Evolutionary conservation across 257 asterid species (phyloP).

Genomic region (Jaltomata sinuosa): DNA sequence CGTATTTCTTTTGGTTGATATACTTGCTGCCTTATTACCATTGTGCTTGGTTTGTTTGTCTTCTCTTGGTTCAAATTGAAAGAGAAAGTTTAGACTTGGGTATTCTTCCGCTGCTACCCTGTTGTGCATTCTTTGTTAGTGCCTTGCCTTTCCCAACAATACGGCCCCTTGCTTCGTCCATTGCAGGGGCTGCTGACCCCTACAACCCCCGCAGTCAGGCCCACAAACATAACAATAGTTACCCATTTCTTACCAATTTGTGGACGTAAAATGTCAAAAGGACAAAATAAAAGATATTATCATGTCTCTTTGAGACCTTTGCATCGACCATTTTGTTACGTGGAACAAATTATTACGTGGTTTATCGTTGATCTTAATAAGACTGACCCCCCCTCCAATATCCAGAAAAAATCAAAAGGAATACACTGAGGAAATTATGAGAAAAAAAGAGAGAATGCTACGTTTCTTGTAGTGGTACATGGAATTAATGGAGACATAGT

Average conservation of each 20-base stretch:
- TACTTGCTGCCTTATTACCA: no score
- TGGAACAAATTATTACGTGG: background rate
- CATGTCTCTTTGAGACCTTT: background rate
- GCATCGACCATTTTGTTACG: background rate
- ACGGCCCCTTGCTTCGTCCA: no score
- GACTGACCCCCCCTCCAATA: background rate
- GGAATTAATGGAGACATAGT: background rate
- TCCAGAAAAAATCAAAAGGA: background rate
- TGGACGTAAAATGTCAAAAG: background rate
- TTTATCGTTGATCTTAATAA: background rate
- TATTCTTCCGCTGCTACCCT: no score
- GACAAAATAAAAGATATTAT: background rate
- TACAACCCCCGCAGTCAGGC: no score
- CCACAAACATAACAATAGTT: background rate
- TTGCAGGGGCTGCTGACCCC: no score
- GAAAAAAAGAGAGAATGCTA: background rate
- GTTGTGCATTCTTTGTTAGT: no score
- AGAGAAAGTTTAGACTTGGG: no score
- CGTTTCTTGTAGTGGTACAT: background rate
- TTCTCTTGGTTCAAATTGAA: no score
- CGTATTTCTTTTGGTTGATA: no score
- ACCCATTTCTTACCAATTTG: background rate
- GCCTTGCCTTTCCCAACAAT: no score
- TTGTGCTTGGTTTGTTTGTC: no score
- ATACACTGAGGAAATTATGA: background rate